phyloP scores from a whole-genome alignment of 176 grass and related monocot species.

The Oryza brachyantha region DNA sequence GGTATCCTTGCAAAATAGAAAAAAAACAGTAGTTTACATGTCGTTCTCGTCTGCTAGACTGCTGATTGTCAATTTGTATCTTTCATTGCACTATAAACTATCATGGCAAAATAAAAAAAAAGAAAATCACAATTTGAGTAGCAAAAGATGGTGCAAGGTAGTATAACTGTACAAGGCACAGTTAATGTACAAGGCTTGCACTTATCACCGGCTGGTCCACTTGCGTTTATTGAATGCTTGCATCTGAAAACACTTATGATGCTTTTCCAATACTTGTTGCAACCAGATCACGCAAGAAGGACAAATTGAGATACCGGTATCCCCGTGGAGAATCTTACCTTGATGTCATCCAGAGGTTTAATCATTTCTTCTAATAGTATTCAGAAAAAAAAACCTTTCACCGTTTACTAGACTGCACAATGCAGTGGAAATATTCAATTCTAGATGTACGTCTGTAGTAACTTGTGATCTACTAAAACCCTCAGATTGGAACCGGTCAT shows the following conservation, averaged over 20 bases:
- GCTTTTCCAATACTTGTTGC: slow-evolving; percentile 19
- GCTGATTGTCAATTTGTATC: background rate
- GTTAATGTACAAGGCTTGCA: background rate
- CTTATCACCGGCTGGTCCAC: background rate
- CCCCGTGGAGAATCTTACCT: slow-evolving; percentile 97
- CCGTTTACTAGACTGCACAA: background rate
- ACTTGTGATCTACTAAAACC: slow-evolving; percentile 5
- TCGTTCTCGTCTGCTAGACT: background rate
- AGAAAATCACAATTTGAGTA: background rate
- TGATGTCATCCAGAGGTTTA: slow-evolving; percentile 95
- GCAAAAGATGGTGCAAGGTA: background rate
- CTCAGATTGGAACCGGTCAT: slow-evolving; percentile 94
- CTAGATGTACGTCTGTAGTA: background rate
- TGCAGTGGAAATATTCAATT: background rate
- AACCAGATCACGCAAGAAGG: slow-evolving; percentile 86
- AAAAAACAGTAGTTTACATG: background rate
- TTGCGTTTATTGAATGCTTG: background rate
- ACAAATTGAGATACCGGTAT: slow-evolving; percentile 97
- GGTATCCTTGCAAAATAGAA: no score
- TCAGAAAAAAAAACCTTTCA: background rate
- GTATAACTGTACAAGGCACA: background rate
- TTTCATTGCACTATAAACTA: background rate
- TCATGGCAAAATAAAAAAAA: background rate
- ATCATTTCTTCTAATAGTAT: slow-evolving; percentile 1
- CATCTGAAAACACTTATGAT: background rate